Evolutionary conservation across 106 monocot species (phyloP).

Genomic region (Dioscorea dumetorum): DNA sequence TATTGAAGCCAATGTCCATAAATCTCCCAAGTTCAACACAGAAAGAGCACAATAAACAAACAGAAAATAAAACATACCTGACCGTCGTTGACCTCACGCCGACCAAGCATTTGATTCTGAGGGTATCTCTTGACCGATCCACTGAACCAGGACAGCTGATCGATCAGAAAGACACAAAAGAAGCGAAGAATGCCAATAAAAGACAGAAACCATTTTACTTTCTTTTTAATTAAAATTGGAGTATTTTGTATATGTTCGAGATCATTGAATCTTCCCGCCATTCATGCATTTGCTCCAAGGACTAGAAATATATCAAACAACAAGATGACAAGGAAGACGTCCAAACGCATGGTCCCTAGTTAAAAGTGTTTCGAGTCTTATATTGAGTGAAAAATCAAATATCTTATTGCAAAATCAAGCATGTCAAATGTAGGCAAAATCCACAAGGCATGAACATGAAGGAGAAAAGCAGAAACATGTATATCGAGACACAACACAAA

Average conservation of each 20-base stretch:
- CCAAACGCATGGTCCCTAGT: neutral
- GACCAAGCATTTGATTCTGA: constrained; percentile 80
- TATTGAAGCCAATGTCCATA: too few species aligned
- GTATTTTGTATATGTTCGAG: too few species aligned
- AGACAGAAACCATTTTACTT: neutral
- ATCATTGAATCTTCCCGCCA: too few species aligned
- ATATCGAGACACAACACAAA: neutral
- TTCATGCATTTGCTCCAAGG: too few species aligned
- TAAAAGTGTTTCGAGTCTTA: too few species aligned
- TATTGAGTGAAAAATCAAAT: too few species aligned
- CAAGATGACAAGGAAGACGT: neutral
- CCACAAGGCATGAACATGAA: neutral
- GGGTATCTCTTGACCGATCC: constrained; percentile 70
- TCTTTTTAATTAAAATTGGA: too few species aligned
- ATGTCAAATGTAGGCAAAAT: neutral
- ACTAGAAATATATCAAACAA: neutral
- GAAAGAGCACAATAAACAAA: too few species aligned
- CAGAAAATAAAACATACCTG: constrained; percentile 38
- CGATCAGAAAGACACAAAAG: neutral
- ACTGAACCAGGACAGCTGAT: constrained; percentile 25
- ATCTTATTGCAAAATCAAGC: too few species aligned
- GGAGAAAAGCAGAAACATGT: neutral
- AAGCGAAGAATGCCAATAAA: neutral
- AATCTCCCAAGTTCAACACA: too few species aligned
- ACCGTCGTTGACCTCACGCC: constrained; percentile 55